Conservation (phyloP, 768 basidiomycete genomes). For the Strobilomyces confusus region DNA sequence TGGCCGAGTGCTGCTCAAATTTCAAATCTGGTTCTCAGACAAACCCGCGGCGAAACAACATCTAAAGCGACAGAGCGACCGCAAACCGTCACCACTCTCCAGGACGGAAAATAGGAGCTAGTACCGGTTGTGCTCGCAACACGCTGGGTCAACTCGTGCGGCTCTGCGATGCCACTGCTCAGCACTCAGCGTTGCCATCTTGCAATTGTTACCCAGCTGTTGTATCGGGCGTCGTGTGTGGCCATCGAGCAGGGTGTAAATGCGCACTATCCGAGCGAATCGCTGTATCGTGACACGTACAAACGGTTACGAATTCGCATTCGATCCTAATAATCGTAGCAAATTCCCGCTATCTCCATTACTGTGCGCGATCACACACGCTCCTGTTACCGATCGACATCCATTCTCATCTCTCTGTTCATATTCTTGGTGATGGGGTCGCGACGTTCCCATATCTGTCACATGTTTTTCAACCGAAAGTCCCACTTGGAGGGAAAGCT, state of each 20-base stretch:
- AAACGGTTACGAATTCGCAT: conserved; percentile 2
- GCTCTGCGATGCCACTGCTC: not conserved
- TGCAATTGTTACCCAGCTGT: not conserved
- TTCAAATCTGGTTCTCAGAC: conserved; percentile 11
- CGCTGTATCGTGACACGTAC: conserved; percentile 8
- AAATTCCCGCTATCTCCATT: conserved; percentile 31
- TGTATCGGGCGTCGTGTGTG: conserved; percentile 8
- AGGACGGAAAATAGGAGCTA: conserved; percentile 10
- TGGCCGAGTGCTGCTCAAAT: not conserved
- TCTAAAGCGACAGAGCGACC: conserved; percentile 1
- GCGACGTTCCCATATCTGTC: conserved; percentile 64
- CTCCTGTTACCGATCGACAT: conserved; percentile 28
- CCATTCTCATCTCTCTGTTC: conserved; percentile 25
- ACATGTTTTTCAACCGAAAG: conserved; percentile 9
- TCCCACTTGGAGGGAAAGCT: conserved; percentile 1
- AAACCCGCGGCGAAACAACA: not conserved
- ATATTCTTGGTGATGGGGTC: conserved; percentile 15
- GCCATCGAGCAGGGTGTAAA: conserved; percentile 8
- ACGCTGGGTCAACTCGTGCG: not conserved
- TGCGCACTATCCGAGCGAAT: conserved; percentile 8
- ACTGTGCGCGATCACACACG: conserved; percentile 2
- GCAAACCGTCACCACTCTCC: conserved; percentile 2
- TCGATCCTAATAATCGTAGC: conserved; percentile 20
- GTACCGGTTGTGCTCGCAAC: not conserved
- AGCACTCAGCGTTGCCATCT: not conserved